Evolutionary conservation across 768 basidiomycete genomes (phyloP).

Genomic region (Trametes cubensis): DNA sequence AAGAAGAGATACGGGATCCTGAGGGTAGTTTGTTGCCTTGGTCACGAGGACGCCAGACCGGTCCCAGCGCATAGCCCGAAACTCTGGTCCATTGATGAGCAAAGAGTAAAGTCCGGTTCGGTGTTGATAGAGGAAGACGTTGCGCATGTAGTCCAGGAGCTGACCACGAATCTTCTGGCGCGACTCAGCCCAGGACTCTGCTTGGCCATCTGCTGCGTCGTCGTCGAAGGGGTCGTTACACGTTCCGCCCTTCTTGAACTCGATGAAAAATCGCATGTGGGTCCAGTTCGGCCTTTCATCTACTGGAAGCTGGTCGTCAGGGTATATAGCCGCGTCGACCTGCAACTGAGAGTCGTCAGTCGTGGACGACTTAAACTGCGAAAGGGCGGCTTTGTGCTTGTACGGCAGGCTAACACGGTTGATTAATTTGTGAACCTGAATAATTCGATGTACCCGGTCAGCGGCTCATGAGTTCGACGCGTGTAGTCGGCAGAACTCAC

Average conservation of each 20-base stretch:
- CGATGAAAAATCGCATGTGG: neutral
- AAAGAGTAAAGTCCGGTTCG: neutral
- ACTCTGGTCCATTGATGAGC: neutral
- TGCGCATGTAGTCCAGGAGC: neutral
- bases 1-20: too few species aligned
- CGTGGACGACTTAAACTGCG: neutral
- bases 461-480: neutral
- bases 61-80: too few species aligned
- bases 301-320: neutral
- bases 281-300: conserved; percentile 4
- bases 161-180: neutral
- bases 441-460: neutral
- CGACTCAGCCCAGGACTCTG: too few species aligned
- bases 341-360: neutral
- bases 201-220: too few species aligned
- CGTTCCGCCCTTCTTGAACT: too few species aligned
- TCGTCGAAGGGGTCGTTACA: too few species aligned
- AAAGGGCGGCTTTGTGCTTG: neutral
- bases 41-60: too few species aligned
- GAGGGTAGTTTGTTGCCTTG: too few species aligned
- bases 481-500: too few species aligned
- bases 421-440: neutral
- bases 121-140: conserved; percentile 4
- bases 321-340: conserved; percentile 8
- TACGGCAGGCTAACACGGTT: neutral